Evolutionary conservation across 2,329 filamentous ascomycete species (phyloP).

Genomic region (Microdochium bolleyi): DNA sequence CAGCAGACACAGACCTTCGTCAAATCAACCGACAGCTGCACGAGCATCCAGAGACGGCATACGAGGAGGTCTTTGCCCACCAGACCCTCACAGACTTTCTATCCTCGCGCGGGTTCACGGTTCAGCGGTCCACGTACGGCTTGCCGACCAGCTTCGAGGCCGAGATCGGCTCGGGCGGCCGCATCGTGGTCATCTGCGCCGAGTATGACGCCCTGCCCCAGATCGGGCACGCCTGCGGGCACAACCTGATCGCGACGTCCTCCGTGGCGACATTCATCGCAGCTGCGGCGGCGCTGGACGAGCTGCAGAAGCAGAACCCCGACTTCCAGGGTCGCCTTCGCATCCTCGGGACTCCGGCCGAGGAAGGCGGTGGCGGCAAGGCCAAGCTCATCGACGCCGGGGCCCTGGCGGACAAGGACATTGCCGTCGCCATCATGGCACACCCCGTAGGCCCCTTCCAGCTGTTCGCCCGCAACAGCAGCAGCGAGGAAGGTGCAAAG

Average conservation of each 20-base stretch:
- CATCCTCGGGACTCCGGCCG: slow-evolving; percentile 9
- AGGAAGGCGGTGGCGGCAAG: slow-evolving; percentile 9
- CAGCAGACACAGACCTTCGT: too few relatives aligned
- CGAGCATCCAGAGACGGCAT: slow-evolving; percentile 32
- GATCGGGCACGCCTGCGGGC: slow-evolving; percentile 22
- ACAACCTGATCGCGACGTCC: slow-evolving; percentile 22
- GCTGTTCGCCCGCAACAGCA: background rate
- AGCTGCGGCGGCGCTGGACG: background rate
- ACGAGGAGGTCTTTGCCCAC: slow-evolving; percentile 30
- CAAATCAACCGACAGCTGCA: slow-evolving; percentile 14
- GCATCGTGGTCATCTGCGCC: slow-evolving; percentile 23
- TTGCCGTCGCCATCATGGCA: slow-evolving; percentile 20
- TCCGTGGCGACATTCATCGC: slow-evolving; percentile 21
- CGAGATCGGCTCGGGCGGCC: slow-evolving; percentile 16
- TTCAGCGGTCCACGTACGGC: slow-evolving; percentile 25
- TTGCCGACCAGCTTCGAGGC: slow-evolving; percentile 23
- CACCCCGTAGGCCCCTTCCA: slow-evolving; percentile 10
- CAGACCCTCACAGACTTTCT: slow-evolving; percentile 27
- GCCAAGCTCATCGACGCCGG: slow-evolving; percentile 17
- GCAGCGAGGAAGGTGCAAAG: too few relatives aligned
- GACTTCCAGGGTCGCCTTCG: too few relatives aligned
- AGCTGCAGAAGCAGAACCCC: background rate
- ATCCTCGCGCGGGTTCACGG: slow-evolving; percentile 23
- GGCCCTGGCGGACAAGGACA: slow-evolving; percentile 3
- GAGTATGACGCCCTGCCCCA: slow-evolving; percentile 22